Percentiles rank a stretch among this genome's conserved stretches.
Conservation (phyloP, 1,139 yeast species). For the Candida pseudocylindracea region DNA sequence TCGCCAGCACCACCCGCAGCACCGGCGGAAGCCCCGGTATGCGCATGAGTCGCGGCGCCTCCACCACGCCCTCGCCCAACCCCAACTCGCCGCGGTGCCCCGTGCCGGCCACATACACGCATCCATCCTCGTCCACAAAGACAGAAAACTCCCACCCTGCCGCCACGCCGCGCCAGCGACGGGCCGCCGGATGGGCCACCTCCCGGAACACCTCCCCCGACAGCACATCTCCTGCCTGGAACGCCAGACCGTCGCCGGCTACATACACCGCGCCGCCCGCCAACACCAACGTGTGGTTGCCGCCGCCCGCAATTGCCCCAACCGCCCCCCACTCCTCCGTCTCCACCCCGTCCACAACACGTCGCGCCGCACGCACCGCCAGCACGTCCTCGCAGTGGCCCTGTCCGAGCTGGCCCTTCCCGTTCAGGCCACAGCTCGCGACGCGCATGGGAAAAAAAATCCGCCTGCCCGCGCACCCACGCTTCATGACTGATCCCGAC, state of each 20-base stretch:
- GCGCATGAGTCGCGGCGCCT: conserved; percentile 4
- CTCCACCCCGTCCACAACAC: not conserved
- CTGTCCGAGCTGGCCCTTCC: conserved; percentile 53
- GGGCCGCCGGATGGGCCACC: conserved; percentile 5
- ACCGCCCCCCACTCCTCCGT: not conserved
- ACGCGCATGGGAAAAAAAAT: not conserved
- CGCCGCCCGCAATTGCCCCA: conserved; percentile 33
- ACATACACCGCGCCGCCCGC: conserved; percentile 29
- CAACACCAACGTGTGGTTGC: conserved; percentile 59
- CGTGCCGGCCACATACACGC: conserved; percentile 29
- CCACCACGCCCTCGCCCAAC: conserved; percentile 12
- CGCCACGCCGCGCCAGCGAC: conserved; percentile 19
- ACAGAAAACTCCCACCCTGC: conserved; percentile 72
- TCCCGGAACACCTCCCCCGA: conserved; percentile 8
- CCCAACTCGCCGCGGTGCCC: conserved; percentile 71
- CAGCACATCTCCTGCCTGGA: conserved; percentile 52
- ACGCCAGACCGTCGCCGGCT: conserved; percentile 33
- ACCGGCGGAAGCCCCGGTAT: conserved; percentile 5
- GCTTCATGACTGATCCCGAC: not conserved
- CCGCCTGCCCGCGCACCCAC: not conserved
- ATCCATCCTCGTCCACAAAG: conserved; percentile 17
- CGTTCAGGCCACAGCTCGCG: conserved; percentile 58
- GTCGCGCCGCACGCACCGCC: not conserved
- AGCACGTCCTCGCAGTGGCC: conserved; percentile 26
- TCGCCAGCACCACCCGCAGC: conserved; percentile 18